phyloP scores from a whole-genome alignment of 2,329 filamentous ascomycete species.

The Clonostachys solani region DNA sequence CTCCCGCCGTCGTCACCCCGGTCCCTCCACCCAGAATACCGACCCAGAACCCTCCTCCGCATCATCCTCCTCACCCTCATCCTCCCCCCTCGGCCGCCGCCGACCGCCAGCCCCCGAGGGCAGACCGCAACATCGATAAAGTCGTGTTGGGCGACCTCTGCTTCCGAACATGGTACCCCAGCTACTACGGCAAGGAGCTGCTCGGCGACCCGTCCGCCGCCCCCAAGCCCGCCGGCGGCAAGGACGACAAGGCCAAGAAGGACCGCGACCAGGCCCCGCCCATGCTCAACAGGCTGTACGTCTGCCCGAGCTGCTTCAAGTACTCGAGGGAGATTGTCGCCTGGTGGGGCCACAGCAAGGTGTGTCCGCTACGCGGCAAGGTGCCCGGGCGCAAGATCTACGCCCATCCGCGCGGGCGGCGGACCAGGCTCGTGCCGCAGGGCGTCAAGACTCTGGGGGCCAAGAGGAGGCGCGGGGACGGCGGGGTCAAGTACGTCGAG shows the following conservation, averaged over 20 bases:
- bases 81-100: not conserved
- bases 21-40: constrained; percentile 23
- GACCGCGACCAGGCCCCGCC: constrained; percentile 16
- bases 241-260: constrained; percentile 14
- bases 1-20: constrained; percentile 19
- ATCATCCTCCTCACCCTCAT: not conserved
- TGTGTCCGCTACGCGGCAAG: constrained; percentile 46
- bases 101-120: constrained; percentile 23
- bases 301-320: constrained; percentile 92
- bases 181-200: constrained; percentile 76
- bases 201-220: constrained; percentile 41
- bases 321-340: constrained; percentile 66
- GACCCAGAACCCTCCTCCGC: constrained; percentile 13
- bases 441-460: constrained; percentile 19
- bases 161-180: constrained; percentile 90
- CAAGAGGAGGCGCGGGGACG: constrained; percentile 31
- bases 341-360: constrained; percentile 53
- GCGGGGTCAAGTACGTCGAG: constrained; percentile 30
- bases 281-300: constrained; percentile 68
- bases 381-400: constrained; percentile 74
- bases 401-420: constrained; percentile 45
- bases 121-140: constrained; percentile 77
- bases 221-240: not conserved
- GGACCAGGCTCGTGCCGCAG: constrained; percentile 30
- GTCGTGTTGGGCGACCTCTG: constrained; percentile 80